phyloP scores from a whole-genome alignment of 257 asterid species.

The Mentha longifolia region DNA sequence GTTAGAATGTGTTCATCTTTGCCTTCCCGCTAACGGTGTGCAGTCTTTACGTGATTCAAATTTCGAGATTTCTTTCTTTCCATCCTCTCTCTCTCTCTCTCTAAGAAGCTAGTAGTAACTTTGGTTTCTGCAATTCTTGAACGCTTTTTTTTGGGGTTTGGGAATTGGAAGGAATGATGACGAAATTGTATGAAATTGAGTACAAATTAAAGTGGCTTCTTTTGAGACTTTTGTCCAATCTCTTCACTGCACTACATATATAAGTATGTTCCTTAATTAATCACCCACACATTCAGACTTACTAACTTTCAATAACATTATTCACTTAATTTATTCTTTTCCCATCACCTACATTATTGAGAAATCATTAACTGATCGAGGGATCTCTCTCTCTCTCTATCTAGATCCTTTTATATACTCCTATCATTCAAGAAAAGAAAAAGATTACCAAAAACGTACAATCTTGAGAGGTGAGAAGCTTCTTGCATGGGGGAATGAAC shows the following conservation, averaged over 20 bases:
- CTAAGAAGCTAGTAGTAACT: conserved; percentile 25
- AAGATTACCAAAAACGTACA: neutral
- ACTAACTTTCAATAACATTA: too few relatives aligned
- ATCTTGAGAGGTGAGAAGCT: conserved; percentile 15
- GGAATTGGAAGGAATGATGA: conserved; percentile 43
- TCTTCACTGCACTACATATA: neutral
- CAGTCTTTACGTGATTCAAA: conserved; percentile 50
- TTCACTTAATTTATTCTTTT: neutral
- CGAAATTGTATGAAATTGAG: conserved; percentile 33
- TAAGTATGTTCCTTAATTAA: neutral
- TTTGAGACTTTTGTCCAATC: conserved; percentile 48
- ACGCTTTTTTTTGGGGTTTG: conserved; percentile 43
- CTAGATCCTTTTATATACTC: neutral
- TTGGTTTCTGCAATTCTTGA: conserved; percentile 48
- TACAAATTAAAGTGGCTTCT: conserved; percentile 44
- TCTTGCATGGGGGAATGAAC: conserved; percentile 37
- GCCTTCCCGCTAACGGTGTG: conserved; percentile 30
- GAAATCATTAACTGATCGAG: conserved; percentile 27
- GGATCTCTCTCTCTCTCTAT: conserved; percentile 1
- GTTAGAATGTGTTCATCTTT: conserved; percentile 33
- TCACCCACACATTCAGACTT: conserved; percentile 16
- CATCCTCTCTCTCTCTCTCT: neutral
- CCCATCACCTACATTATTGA: conserved; percentile 18
- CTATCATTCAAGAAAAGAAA: conserved; percentile 3
- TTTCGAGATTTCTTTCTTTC: conserved; percentile 34